Percentiles rank a stretch among this genome's conserved stretches.
Conservation (phyloP, 345 rosid species). For the Syzygium oleosum region DNA sequence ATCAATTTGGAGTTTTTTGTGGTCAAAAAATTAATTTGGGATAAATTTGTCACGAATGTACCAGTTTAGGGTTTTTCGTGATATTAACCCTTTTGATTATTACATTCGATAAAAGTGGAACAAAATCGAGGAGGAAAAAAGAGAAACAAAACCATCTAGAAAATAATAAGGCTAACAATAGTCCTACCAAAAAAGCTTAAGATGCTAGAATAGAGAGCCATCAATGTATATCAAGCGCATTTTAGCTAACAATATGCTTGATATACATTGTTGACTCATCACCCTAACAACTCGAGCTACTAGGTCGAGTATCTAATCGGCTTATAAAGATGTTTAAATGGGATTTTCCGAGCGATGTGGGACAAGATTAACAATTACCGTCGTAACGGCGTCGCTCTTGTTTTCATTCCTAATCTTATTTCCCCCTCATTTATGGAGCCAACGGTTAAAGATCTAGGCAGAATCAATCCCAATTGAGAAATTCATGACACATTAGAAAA, state of each 20-base stretch:
- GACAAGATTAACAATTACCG: background rate
- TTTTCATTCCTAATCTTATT: background rate
- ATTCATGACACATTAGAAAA: background rate
- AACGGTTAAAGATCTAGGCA: background rate
- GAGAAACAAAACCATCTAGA: background rate
- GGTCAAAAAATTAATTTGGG: too few relatives aligned
- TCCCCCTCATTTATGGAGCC: background rate
- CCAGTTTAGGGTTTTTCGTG: too few relatives aligned
- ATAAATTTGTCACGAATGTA: too few relatives aligned
- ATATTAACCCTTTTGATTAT: background rate
- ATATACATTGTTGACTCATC: background rate
- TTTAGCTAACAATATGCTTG: background rate
- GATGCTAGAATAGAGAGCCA: background rate
- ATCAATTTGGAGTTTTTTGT: too few relatives aligned
- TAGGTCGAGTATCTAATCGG: background rate
- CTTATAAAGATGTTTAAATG: background rate
- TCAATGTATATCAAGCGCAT: background rate
- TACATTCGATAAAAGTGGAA: background rate
- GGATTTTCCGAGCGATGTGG: background rate
- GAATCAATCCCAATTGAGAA: background rate
- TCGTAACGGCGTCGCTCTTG: accelerated
- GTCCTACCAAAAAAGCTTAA: background rate
- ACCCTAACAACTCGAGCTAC: background rate
- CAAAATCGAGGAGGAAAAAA: background rate
- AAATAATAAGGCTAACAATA: background rate